A percentile compares a stretch with the other conserved stretches of the same genome.
Conservation (phyloP, 257 asterid species). For the Cinchona pubescens region DNA sequence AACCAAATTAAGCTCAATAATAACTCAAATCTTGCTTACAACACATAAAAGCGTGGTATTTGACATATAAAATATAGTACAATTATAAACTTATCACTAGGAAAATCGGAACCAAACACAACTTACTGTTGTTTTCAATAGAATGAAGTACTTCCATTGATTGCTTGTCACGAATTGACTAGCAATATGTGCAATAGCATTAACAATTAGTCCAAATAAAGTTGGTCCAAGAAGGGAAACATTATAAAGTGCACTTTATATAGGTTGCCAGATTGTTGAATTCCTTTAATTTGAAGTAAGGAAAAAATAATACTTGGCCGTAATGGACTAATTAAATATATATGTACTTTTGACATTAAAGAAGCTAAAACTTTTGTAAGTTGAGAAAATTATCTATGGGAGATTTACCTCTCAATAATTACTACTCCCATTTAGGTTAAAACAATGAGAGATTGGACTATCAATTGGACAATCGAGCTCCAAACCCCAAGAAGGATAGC, state of each 20-base stretch:
- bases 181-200: constrained; percentile 81
- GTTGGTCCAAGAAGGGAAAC: constrained; percentile 99
- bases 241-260: constrained; percentile 76
- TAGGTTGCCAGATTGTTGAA: constrained; percentile 81
- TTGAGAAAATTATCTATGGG: background rate
- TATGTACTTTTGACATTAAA: constrained; percentile 2
- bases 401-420: constrained; percentile 71
- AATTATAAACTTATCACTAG: no score
- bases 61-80: no score
- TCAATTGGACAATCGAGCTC: constrained; percentile 98
- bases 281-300: constrained; percentile 75
- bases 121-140: constrained; percentile 90
- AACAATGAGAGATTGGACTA: constrained; percentile 98
- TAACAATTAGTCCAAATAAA: constrained; percentile 83
- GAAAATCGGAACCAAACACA: background rate
- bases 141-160: constrained; percentile 71
- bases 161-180: constrained; percentile 64
- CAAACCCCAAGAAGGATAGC: constrained; percentile 98
- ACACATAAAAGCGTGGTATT: no score
- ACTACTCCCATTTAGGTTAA: constrained; percentile 91
- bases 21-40: no score
- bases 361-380: constrained; percentile 3
- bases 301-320: constrained; percentile 13
- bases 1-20: no score
- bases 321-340: constrained; percentile 8